Conservation (phyloP, 192 early-diverging fungal genomes). For the Jimgerdemannia flammicorona region DNA sequence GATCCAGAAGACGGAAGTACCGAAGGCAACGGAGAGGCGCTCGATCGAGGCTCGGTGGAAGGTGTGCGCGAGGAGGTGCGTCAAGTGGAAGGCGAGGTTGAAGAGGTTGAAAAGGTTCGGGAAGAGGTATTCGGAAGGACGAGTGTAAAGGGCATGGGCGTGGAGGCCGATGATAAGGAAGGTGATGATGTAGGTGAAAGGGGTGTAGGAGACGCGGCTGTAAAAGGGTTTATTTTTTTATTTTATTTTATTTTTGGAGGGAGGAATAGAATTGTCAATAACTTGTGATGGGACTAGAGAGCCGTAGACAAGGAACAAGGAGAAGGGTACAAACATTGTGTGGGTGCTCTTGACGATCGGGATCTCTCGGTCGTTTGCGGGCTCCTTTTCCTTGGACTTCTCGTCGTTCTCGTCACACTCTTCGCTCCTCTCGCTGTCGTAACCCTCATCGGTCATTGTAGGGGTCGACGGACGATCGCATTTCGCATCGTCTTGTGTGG, state of each 20-base stretch:
- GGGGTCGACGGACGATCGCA: too few relatives aligned
- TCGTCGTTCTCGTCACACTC: neutral
- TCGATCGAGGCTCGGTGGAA: conserved; percentile 38
- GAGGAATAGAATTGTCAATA: neutral
- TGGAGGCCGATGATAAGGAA: conserved; percentile 18
- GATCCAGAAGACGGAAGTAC: conserved; percentile 53
- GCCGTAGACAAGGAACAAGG: neutral
- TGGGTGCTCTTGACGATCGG: neutral
- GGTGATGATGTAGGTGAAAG: conserved; percentile 32
- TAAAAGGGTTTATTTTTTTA: too few relatives aligned
- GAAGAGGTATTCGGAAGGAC: conserved; percentile 24
- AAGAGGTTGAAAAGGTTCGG: conserved; percentile 25
- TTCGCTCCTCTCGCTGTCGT: neutral
- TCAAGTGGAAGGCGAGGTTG: conserved; percentile 37
- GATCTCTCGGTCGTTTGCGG: neutral
- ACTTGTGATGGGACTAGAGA: neutral
- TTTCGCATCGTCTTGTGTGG: too few relatives aligned
- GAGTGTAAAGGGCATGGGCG: conserved; percentile 6
- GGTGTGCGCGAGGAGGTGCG: conserved; percentile 38
- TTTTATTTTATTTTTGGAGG: too few relatives aligned
- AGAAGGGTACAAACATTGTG: neutral
- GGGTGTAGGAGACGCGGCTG: conserved; percentile 31
- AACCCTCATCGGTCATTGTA: too few relatives aligned
- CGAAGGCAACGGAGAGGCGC: conserved; percentile 49
- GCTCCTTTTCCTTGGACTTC: neutral